Evolutionary conservation across 2,329 filamentous ascomycete species (phyloP).

Genomic region (Xylariomycetidae sp.): DNA sequence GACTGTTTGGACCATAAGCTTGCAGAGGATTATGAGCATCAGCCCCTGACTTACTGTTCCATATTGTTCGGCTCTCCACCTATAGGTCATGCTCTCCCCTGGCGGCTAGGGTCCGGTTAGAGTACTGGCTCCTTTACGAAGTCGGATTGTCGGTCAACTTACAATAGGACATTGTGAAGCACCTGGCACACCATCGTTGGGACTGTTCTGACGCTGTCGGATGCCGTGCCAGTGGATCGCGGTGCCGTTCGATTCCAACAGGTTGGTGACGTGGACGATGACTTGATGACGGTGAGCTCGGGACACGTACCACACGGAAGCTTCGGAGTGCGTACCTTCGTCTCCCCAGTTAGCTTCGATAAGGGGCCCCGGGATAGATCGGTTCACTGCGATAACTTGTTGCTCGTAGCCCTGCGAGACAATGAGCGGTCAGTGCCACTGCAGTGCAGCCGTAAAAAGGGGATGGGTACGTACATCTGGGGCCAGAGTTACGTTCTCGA

Average conservation of each 20-base stretch:
- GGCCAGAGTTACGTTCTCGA: background rate
- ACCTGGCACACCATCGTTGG: slow-evolving; percentile 49
- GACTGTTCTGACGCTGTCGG: slow-evolving; percentile 45
- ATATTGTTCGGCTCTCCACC: slow-evolving; percentile 46
- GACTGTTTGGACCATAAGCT: too few relatives aligned
- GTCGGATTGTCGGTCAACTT: slow-evolving; percentile 7
- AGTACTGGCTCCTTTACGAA: background rate
- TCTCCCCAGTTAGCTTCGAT: slow-evolving; percentile 43
- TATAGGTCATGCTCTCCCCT: slow-evolving; percentile 48
- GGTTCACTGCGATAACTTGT: slow-evolving; percentile 43
- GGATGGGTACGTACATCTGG: background rate
- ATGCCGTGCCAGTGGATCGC: slow-evolving; percentile 60
- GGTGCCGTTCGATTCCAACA: too few relatives aligned
- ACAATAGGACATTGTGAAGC: slow-evolving; percentile 41
- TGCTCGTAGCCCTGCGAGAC: slow-evolving; percentile 35
- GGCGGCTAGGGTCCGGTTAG: slow-evolving; percentile 26
- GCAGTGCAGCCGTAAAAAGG: too few relatives aligned
- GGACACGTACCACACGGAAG: slow-evolving; percentile 33
- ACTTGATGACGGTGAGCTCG: slow-evolving; percentile 34
- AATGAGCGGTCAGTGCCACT: too few relatives aligned
- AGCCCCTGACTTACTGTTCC: too few relatives aligned
- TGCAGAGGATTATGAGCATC: too few relatives aligned
- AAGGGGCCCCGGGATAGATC: slow-evolving; percentile 51
- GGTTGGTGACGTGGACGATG: slow-evolving; percentile 35
- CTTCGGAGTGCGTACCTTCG: slow-evolving; percentile 25